Base-by-base conservation (phyloP, 1,284 basidiomycete species). In the Thecaphora frezii region DNA sequence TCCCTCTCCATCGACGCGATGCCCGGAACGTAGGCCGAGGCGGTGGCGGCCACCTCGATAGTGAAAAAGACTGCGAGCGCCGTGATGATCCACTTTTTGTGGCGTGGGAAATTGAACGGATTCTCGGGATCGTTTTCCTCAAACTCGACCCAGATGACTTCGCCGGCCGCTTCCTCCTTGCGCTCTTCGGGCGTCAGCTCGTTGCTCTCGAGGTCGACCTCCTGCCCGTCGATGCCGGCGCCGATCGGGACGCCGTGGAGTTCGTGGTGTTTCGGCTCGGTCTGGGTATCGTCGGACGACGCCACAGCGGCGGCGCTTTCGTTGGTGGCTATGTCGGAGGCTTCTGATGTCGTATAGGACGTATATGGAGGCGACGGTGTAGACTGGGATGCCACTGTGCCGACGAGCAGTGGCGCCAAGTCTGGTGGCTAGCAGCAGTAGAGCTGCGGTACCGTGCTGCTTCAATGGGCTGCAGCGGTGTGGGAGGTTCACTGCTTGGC, bases 1-100 rank as follows among this genome's bases (percentile, higher is more conserved):
- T 89, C 87, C n/a, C 78, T 79, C 18, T 80, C 83, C 88, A 90
- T 89, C 2, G 84, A 84, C 1, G 80, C 74, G 54, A 85, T 48
- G 82, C 87, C 78, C 83, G 79, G 81, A 23, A 84, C 83, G 68
- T 87, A 89, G 1, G 85, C 82, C 0, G 83, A 82, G 1, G 65
- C 69, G 22, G 60, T 74, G 80, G 55, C 59, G 84, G 86, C 82
- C 28, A 84, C 83, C 24, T 87, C 77, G 4, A 83, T 73, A 0
- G 72, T 74, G 43, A 74, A 85, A 48, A 83, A 81, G 48, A 84
- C 85, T 1, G 86, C 86, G 21, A 85, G 81, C 28, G 81, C 59
- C 1, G 86, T 87, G 56, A 88, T 86, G 2, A 80, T 74, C 82
- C 85, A 85, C 80, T 87, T 88, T 55, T 82, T 82, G 3, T 74